These are phyloP conservation scores for Sporobolus alterniflorus DNA, from an alignment of 202 grass and related monocot species.

Conservation along the genomic window DNA sequence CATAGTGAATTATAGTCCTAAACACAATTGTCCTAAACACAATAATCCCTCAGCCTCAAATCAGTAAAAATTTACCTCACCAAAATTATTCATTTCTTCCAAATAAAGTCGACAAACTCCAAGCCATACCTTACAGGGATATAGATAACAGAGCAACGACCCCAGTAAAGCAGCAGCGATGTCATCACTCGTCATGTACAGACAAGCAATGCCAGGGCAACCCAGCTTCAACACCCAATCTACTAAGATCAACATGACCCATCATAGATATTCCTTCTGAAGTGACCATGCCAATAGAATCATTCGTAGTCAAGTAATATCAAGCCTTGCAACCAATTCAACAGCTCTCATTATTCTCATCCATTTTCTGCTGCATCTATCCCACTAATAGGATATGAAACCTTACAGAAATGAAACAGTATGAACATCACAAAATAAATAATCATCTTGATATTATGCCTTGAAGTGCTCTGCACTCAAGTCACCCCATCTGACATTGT, in stretches of 20 bases:
- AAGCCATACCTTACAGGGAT: too few relatives aligned
- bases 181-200: not conserved
- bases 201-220: not conserved
- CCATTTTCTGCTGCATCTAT: slow-evolving; percentile 5
- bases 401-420: slow-evolving; percentile 3
- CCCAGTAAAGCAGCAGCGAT: not conserved
- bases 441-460: not conserved
- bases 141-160: not conserved
- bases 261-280: not conserved
- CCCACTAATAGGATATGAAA: not conserved
- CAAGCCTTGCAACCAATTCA: not conserved
- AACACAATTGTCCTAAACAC: too few relatives aligned
- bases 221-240: not conserved
- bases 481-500: slow-evolving; percentile 96
- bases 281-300: not conserved
- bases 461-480: slow-evolving; percentile 62
- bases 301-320: not conserved
- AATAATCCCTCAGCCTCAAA: too few relatives aligned
- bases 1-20: too few relatives aligned
- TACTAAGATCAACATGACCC: not conserved
- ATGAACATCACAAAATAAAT: not conserved
- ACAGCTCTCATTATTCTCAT: slow-evolving; percentile 32
- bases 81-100: too few relatives aligned
- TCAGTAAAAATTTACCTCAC: too few relatives aligned
- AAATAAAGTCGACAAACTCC: too few relatives aligned